A percentile compares a stretch with the other conserved stretches of the same genome.
phyloP scores from a whole-genome alignment of 2,329 filamentous ascomycete genomes.

The Xylaria sp. region DNA sequence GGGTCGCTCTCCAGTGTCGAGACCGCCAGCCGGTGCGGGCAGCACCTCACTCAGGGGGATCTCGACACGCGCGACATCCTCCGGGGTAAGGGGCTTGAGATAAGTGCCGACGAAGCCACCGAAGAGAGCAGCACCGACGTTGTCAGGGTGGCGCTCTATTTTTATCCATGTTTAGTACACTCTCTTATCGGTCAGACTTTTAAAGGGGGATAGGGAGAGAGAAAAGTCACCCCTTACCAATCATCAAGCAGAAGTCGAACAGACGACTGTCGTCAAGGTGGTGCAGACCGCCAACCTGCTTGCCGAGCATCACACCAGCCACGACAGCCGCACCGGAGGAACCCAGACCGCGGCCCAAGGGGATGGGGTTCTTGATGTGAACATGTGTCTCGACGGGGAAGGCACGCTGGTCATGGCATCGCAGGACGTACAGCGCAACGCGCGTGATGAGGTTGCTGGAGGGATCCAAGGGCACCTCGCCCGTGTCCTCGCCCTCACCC shows the following conservation, averaged over 20 bases:
- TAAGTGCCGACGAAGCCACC: constrained; percentile 97
- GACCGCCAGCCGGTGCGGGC: constrained; percentile 80
- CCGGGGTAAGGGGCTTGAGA: constrained; percentile 82
- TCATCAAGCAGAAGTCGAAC: constrained; percentile 97
- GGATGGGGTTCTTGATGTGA: constrained; percentile 93
- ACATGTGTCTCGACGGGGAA: constrained; percentile 86
- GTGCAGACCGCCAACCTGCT: constrained; percentile 75
- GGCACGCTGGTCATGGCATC: constrained; percentile 79
- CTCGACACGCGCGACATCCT: constrained; percentile 84
- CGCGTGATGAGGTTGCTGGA: constrained; percentile 89
- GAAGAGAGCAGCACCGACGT: constrained; percentile 90
- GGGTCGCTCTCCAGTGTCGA: constrained; percentile 81
- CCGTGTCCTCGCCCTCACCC: constrained; percentile 65
- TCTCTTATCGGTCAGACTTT: too few species aligned
- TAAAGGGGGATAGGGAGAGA: neutral
- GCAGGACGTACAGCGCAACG: constrained; percentile 87
- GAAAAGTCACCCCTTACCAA: constrained; percentile 47
- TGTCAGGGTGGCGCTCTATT: constrained; percentile 79
- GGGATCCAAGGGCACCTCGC: constrained; percentile 75
- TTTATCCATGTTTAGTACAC: too few species aligned
- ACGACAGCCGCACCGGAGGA: constrained; percentile 94
- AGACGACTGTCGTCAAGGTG: constrained; percentile 71
- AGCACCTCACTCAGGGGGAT: constrained; percentile 93
- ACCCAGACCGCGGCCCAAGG: constrained; percentile 85
- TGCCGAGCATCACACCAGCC: constrained; percentile 87